Conservation (phyloP, 177 flowering plant genomes). For the Tripterygium wilfordii region DNA sequence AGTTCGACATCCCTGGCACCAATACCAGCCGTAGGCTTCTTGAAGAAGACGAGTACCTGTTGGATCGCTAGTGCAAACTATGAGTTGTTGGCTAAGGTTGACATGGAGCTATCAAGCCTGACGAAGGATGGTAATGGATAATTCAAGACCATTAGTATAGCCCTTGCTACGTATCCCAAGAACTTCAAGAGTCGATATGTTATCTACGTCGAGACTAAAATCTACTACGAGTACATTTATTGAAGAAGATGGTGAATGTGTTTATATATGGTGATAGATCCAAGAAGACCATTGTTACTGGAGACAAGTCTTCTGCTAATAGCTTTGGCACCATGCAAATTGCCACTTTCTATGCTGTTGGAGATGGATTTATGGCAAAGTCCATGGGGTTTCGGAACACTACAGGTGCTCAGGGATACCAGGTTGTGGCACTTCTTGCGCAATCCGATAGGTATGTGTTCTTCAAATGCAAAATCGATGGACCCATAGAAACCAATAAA, state of each 20-base stretch:
- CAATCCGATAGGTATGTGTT: conserved; percentile 32
- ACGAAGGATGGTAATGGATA: conserved; percentile 55
- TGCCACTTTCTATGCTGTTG: conserved; percentile 38
- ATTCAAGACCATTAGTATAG: conserved; percentile 41
- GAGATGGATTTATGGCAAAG: conserved; percentile 33
- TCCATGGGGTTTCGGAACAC: conserved; percentile 48
- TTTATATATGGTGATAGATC: conserved; percentile 60
- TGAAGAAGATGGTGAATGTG: conserved; percentile 24
- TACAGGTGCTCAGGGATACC: conserved; percentile 45
- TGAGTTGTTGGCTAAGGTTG: conserved; percentile 18
- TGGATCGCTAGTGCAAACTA: conserved; percentile 27
- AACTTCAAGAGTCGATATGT: conserved; percentile 22
- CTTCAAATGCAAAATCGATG: conserved; percentile 44
- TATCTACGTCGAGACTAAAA: conserved; percentile 49
- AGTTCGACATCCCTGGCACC: too few species aligned
- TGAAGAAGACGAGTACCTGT: conserved; percentile 17
- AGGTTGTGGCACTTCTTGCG: conserved; percentile 51
- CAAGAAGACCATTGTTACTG: conserved; percentile 42
- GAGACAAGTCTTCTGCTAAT: conserved; percentile 14
- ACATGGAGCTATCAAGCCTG: conserved; percentile 15
- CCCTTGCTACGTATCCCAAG: conserved; percentile 41
- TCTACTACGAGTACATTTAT: conserved; percentile 37
- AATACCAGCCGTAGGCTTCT: conserved; percentile 31
- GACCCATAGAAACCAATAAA: conserved; percentile 61
- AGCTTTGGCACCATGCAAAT: conserved; percentile 28